phyloP scores from a whole-genome alignment of 495 filamentous ascomycete genomes.

The Chaetomidium leptoderma region DNA sequence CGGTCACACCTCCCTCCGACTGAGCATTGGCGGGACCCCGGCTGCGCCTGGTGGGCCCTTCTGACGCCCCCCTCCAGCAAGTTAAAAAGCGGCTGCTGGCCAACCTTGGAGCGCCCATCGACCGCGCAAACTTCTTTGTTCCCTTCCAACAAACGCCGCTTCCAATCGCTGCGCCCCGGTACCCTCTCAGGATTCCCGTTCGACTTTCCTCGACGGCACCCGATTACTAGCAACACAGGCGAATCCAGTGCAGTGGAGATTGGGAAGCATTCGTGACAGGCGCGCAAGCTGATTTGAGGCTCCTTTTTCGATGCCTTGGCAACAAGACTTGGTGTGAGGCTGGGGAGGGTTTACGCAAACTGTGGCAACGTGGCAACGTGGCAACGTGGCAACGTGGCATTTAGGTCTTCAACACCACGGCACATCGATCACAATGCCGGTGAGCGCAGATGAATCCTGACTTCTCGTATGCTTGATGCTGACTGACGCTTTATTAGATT shows the following conservation, averaged over 20 bases:
- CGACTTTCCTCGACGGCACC: too few species aligned
- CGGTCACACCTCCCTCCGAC: constrained; percentile 11
- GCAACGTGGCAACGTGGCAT: too few species aligned
- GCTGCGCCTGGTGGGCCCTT: background rate
- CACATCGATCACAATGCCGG: constrained; percentile 27
- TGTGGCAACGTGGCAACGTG: too few species aligned
- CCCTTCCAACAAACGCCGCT: constrained; percentile 5
- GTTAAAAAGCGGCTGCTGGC: constrained; percentile 19
- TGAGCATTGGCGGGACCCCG: background rate
- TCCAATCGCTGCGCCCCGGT: background rate
- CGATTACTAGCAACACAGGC: background rate
- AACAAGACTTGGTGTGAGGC: constrained; percentile 27
- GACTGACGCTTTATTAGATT: constrained; percentile 36
- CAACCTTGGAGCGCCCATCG: constrained; percentile 15
- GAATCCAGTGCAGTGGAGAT: background rate
- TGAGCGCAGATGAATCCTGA: constrained; percentile 12
- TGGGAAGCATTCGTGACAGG: constrained; percentile 1
- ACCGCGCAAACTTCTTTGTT: constrained; percentile 25
- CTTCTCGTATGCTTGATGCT: constrained; percentile 3
- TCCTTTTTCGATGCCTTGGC: constrained; percentile 30
- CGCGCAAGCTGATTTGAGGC: background rate
- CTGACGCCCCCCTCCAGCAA: constrained; percentile 7
- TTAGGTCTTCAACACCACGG: background rate
- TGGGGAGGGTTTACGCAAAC: constrained; percentile 27
- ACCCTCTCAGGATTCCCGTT: background rate